Conservation (phyloP, 2,329 filamentous ascomycete species). For the Ophiocordyceps camponoti-saundersi region DNA sequence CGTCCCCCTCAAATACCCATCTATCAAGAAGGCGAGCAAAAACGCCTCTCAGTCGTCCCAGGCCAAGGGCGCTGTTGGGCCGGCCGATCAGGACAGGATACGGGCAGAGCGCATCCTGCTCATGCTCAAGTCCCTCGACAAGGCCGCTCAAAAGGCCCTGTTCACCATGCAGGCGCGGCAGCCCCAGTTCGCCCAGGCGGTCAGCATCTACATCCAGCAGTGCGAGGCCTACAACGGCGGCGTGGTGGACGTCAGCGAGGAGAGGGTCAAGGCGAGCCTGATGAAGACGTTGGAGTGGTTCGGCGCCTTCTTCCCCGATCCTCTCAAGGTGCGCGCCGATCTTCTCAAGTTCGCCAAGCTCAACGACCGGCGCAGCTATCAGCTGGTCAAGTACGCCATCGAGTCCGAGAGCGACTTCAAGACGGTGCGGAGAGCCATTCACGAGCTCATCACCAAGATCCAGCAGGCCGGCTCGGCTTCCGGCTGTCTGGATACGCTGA, state of each 20-base stretch:
- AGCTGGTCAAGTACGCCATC: constrained; percentile 74
- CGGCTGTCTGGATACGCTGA: constrained; percentile 61
- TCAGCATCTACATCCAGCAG: constrained; percentile 62
- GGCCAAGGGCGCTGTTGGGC: constrained; percentile 19
- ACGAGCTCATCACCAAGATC: constrained; percentile 71
- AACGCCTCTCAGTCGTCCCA: constrained; percentile 36
- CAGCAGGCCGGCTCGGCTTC: constrained; percentile 51
- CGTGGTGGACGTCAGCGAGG: constrained; percentile 55
- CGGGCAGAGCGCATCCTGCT: constrained; percentile 73
- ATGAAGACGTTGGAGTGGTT: constrained; percentile 58
- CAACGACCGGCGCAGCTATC: constrained; percentile 79
- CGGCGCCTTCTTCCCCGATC: constrained; percentile 60
- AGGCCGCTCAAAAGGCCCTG: constrained; percentile 69
- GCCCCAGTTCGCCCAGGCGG: constrained; percentile 52
- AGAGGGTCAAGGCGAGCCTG: constrained; percentile 52
- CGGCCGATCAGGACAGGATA: constrained; percentile 55
- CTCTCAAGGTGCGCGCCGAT: constrained; percentile 53
- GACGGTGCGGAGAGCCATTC: constrained; percentile 77
- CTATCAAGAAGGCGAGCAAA: constrained; percentile 46
- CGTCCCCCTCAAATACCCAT: constrained; percentile 76
- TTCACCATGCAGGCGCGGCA: constrained; percentile 73
- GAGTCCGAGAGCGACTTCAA: constrained; percentile 79
- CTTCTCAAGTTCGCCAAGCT: constrained; percentile 80
- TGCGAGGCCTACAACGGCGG: constrained; percentile 87
- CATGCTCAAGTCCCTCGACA: constrained; percentile 61